phyloP scores from a whole-genome alignment of 768 basidiomycete species.

The Lyophyllum atratum region DNA sequence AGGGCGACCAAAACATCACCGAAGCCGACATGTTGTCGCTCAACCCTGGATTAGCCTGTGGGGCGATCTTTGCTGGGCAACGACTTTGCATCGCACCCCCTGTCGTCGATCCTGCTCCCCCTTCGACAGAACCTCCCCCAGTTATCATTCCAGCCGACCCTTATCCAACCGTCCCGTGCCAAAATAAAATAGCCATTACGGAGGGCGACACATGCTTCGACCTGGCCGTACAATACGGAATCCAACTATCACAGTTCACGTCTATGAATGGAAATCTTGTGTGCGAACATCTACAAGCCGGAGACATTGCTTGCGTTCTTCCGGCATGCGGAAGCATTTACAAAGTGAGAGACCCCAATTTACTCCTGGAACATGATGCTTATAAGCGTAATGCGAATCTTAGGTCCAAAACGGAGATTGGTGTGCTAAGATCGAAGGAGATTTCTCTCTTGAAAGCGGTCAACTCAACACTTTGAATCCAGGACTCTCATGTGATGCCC shows the following conservation, averaged over 20 bases:
- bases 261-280: neutral
- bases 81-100: slow-evolving; percentile 1
- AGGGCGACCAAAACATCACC: slow-evolving; percentile 1
- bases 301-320: neutral
- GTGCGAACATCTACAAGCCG: neutral
- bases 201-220: neutral
- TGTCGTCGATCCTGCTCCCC: neutral
- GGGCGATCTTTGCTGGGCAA: slow-evolving; percentile 5
- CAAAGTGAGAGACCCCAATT: neutral
- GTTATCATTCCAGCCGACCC: neutral
- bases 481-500: neutral
- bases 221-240: neutral
- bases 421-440: neutral
- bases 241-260: neutral
- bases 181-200: neutral
- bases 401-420: neutral
- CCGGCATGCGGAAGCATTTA: neutral
- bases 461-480: neutral
- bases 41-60: slow-evolving; percentile 4
- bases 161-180: neutral
- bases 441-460: neutral
- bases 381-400: neutral
- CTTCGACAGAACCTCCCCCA: neutral
- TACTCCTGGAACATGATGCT: neutral
- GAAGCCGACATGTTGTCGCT: slow-evolving; percentile 2